Conservation (phyloP, 2,329 filamentous ascomycete genomes). For the Aspergillus aculeatinus region DNA sequence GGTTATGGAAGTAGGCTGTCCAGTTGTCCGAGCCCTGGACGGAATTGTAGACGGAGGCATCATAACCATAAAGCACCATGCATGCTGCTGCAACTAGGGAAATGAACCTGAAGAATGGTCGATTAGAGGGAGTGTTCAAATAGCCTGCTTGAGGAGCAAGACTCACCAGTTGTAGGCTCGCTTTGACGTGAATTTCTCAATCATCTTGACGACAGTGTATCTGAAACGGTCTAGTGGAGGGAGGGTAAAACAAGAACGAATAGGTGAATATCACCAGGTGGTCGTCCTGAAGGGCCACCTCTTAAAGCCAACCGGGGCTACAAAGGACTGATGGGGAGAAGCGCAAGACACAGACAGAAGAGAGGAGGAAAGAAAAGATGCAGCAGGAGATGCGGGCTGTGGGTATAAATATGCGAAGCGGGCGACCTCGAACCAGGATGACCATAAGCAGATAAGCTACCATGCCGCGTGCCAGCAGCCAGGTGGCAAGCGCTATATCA, state of each 20-base stretch:
- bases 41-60: slow-evolving; percentile 72
- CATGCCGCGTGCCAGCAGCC: slow-evolving; percentile 13
- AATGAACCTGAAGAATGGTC: slow-evolving; percentile 53
- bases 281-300: background rate
- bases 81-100: slow-evolving; percentile 69
- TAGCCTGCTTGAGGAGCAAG: background rate
- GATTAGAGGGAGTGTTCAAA: background rate
- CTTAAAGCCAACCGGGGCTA: background rate
- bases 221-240: background rate
- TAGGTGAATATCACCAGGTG: background rate
- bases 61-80: slow-evolving; percentile 74
- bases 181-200: slow-evolving; percentile 25
- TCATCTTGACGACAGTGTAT: slow-evolving; percentile 20
- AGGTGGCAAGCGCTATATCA: slow-evolving; percentile 17
- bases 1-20: slow-evolving; percentile 60
- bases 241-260: background rate
- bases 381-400: background rate
- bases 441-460: slow-evolving; percentile 5
- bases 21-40: slow-evolving; percentile 68
- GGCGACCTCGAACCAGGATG: background rate
- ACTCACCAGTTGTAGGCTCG: slow-evolving; percentile 34
- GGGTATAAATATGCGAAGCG: slow-evolving; percentile 6
- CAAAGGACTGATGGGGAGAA: background rate
- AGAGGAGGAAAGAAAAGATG: background rate
- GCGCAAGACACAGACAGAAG: background rate